Evolutionary conservation across 805 yeast species (phyloP).

Genomic region (Trichomonascus vanleenenianus): DNA sequence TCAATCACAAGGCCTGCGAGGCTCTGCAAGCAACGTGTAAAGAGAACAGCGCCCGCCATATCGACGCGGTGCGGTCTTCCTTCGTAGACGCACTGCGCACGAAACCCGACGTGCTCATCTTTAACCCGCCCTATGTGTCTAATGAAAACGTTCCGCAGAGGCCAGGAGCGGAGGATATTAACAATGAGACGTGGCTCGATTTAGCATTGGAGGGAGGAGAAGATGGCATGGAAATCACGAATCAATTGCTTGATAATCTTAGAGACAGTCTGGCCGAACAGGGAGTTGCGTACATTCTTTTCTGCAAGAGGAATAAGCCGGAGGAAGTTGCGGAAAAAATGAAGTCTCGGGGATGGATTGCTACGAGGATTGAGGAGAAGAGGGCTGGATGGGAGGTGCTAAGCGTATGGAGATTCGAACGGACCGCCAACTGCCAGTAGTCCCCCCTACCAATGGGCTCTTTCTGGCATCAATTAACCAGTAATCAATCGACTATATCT

Average conservation of each 20-base stretch:
- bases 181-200: slow-evolving; percentile 69
- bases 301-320: slow-evolving; percentile 89
- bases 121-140: slow-evolving; percentile 97
- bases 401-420: slow-evolving; percentile 57
- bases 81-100: slow-evolving; percentile 27
- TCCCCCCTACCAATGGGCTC: too few relatives aligned
- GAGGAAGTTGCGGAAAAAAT: slow-evolving; percentile 45
- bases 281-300: slow-evolving; percentile 82
- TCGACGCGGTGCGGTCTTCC: slow-evolving; percentile 42
- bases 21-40: slow-evolving; percentile 41
- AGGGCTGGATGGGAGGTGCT: slow-evolving; percentile 97
- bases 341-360: slow-evolving; percentile 45
- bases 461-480: too few relatives aligned
- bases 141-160: slow-evolving; percentile 31
- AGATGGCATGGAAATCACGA: slow-evolving; percentile 85
- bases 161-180: slow-evolving; percentile 22
- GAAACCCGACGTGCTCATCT: slow-evolving; percentile 57
- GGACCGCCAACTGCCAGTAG: neutral
- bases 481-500: too few relatives aligned
- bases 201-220: slow-evolving; percentile 84
- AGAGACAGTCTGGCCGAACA: slow-evolving; percentile 41
- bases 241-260: slow-evolving; percentile 48
- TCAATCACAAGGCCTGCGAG: slow-evolving; percentile 70
- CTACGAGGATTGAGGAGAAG: slow-evolving; percentile 47
- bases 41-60: slow-evolving; percentile 20